Evolutionary conservation across 306 rosid genomes (phyloP), one percentile per base, ranked within the genome.

Genomic region (Castanopsis chinensis): DNA sequence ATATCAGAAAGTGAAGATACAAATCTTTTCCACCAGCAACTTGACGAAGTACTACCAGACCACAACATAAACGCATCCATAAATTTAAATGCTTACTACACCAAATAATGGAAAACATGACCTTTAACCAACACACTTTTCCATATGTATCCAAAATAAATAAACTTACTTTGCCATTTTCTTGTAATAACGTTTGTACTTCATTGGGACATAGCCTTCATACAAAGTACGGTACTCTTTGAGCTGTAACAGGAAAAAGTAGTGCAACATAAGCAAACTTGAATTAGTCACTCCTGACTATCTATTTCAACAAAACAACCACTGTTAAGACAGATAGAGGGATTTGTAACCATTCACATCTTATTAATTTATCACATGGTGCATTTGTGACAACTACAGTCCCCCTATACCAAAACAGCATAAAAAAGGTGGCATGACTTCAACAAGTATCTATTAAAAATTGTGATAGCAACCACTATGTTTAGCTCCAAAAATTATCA

Each of bases 181-280:
- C 87, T 90, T 95, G 94, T 85, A 85, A 82, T 95, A 95, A 20
- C 77, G 87, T 82, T 91, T 90, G 93, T 90, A 91, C 88, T 90
- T 92, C 99, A 95, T 95, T 45, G 99, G 99, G 72, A 95, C 93
- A 82, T 95, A 91, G 79, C 92, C 87, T 86, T 95, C 97, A 59
- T 95, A 95, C 32, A 81, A 81, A 54, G 95, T 87, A 76, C 81
- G 89, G 64, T 77, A 85, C 73, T 87, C 89, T 82, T 91, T 95
- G 79, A 95, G 89, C 99, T 95, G 92, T 68, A 77, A 85, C 32
- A 77, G 64, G 64, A 76, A 81, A 85, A 83, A 61, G 78, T 57
- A 76, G 74, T 25, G 57, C 77, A 86, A 45, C 43, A 83, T 83
- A 80, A 85, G 89, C 71, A 76, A 69, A 86, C 80, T 65, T 72